phyloP scores from a whole-genome alignment of 2,329 filamentous ascomycete species.

The Hypoxylon sp. region DNA sequence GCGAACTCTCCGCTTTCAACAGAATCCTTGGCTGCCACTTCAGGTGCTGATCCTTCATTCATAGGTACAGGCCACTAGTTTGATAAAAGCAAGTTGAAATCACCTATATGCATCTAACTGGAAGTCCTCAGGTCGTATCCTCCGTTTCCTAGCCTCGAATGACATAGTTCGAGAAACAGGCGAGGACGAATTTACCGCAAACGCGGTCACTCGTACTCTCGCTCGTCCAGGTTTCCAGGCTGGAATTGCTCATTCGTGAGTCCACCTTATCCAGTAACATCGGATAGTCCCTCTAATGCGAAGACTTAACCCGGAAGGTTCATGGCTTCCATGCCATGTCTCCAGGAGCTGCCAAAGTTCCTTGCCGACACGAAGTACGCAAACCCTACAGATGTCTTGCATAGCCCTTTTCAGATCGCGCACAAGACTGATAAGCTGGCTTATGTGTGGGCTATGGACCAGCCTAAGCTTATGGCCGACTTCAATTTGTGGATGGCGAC shows the following conservation, averaged over 20 bases:
- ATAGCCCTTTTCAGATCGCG: constrained; percentile 28
- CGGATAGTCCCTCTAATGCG: not conserved
- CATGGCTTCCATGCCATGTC: constrained; percentile 20
- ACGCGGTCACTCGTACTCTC: constrained; percentile 30
- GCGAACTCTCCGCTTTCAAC: too few species aligned
- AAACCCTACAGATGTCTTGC: constrained; percentile 3
- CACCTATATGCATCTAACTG: too few species aligned
- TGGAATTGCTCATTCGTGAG: constrained; percentile 32
- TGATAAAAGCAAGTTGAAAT: too few species aligned
- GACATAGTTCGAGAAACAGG: constrained; percentile 26
- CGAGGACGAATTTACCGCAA: constrained; percentile 30
- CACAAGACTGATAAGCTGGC: constrained; percentile 39
- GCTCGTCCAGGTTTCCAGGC: constrained; percentile 27
- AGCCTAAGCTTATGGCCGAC: constrained; percentile 37
- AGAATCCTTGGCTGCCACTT: too few species aligned
- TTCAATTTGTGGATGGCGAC: constrained; percentile 42
- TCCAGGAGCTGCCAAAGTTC: constrained; percentile 23
- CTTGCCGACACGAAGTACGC: constrained; percentile 24
- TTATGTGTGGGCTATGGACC: constrained; percentile 32
- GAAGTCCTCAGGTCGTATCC: constrained; percentile 19
- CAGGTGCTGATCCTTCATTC: too few species aligned
- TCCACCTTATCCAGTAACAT: not conserved
- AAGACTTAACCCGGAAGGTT: not conserved
- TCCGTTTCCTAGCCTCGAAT: constrained; percentile 29
- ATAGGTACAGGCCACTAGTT: too few species aligned